Evolutionary conservation across 306 rosid genomes (phyloP), one percentile per base, ranked within the genome.

Genomic region (Fragaria nilgerrensis): DNA sequence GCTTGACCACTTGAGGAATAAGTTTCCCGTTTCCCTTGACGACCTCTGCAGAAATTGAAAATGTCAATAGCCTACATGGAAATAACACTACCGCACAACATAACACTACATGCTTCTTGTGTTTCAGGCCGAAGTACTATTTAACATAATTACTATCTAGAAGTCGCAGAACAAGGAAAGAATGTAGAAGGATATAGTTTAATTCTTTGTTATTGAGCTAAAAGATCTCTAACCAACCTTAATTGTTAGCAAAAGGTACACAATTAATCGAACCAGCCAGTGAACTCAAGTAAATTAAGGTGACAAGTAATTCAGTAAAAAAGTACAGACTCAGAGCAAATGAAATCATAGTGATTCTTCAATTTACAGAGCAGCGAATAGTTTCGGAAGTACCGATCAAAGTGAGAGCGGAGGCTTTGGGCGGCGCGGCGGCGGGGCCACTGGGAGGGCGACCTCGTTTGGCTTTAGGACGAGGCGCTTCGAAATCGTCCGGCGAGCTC

Each of bases 401-500:
- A 81, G 82, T 86, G 74, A 63, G 90, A 74, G 75, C 85, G 63
- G 84, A 62, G 74, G 67, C 71, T 15, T 84, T 79, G 56, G 64
- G 73, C 32, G 86, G 63, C 22, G 70, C 69, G 41, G 80, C 82
- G 2, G 92, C 76, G 75, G 91, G 63, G 80, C 86, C 92, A 77
- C 81, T 92, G 27, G 62, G 8, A 75, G 83, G 74, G 75, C 96
- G 97, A 75, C 17, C 39, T 14, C 98, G 95, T 87, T 92, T 95
- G 20, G 88, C 44, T 80, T 67, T 86, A 3, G 82, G 80, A 73
- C 83, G 96, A 22, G 87, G 16, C 72, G 88, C 95, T 34, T 86
- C 91, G 52, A 77, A 84, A 69, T 88, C 91, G 12, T 91, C 97
- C 0, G 93, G 97, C 6, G 98, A 95, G 61, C 96, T 88, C 84